Evolutionary conservation across 2,329 filamentous ascomycete species (phyloP).

Genomic region (Grosmannia penicillata): DNA sequence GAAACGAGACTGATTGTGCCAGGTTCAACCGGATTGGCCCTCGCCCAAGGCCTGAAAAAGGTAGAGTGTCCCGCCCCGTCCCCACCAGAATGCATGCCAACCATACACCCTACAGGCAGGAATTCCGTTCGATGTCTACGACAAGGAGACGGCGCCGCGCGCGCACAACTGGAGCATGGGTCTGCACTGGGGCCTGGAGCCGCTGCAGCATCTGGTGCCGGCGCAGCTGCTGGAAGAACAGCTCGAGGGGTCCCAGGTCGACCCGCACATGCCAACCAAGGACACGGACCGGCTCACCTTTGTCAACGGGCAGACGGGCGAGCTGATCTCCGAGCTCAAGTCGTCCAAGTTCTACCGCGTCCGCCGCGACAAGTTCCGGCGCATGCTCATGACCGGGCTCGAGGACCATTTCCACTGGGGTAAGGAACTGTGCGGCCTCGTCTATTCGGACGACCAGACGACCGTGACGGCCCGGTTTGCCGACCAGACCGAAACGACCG

Average conservation of each 20-base stretch:
- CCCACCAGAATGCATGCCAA: background rate
- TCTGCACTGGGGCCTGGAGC: background rate
- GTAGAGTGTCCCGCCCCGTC: background rate
- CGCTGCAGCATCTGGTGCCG: background rate
- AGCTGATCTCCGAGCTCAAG: background rate
- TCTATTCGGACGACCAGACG: background rate
- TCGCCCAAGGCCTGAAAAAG: background rate
- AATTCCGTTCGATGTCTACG: background rate
- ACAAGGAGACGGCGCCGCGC: background rate
- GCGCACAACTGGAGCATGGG: background rate
- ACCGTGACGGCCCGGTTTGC: background rate
- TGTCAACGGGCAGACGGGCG: background rate
- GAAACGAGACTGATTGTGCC: background rate
- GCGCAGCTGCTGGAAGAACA: background rate
- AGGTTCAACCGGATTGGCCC: background rate
- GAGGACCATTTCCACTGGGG: background rate
- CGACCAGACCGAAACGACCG: background rate
- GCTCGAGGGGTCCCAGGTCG: background rate
- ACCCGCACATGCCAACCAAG: background rate
- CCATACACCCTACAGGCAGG: background rate
- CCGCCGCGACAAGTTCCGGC: background rate
- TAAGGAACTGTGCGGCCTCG: background rate
- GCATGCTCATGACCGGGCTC: background rate
- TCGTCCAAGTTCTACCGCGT: background rate
- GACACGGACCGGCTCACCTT: background rate